Base-by-base conservation (phyloP, 2,329 filamentous ascomycete genomes). In the Dothistroma pini region DNA sequence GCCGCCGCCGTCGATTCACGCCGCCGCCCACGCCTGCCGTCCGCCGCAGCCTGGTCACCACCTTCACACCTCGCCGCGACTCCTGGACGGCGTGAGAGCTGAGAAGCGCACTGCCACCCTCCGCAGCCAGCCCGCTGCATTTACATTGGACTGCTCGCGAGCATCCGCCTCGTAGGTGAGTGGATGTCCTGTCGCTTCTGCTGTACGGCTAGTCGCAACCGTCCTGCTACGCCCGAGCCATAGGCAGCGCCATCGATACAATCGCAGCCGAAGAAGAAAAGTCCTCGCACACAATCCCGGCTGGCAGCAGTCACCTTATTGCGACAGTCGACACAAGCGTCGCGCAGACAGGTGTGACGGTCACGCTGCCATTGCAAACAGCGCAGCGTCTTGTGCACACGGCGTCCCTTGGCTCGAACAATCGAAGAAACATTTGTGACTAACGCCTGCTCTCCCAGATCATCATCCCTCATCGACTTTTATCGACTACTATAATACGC, bases 331-430 rank as follows among this genome's bases (percentile, higher is more conserved):
- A 38, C n/a, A 11, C 2, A 12, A 57, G 9, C 32, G 47, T 52
- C 12, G 38, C 38, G n/a, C 34, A 21, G n/a, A 29, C 56, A 52
- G 47, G 44, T 41, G 58, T 52, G 22, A 38, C 61, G 22, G 52
- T 63, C 61, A 56, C 61, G 48, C 52, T 61, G 56, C 54, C 52
- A 56, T 50, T 56, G 51, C 58, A 63, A 61, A 60, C 58, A 63
- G 54, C 52, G 34, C 47, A 21, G 29, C 52, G 41, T 29, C 47
- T 38, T 35, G 53, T 58, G 56, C 61, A 38, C 22, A 35, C 25
- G 25, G 49, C 47, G n/a, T 44, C 29, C 48, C 44, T 50, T 38
- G 2, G 38, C 38, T 7, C 14, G 7, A 19, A 12, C 38, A 44
- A 44, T 44, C 14, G n/a, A n/a, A 44, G 38, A 19, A 44, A 44